These are phyloP conservation scores for Triticum dicoccoides DNA, from an alignment of 176 grass and related monocot species.

Conservation along the genomic window DNA sequence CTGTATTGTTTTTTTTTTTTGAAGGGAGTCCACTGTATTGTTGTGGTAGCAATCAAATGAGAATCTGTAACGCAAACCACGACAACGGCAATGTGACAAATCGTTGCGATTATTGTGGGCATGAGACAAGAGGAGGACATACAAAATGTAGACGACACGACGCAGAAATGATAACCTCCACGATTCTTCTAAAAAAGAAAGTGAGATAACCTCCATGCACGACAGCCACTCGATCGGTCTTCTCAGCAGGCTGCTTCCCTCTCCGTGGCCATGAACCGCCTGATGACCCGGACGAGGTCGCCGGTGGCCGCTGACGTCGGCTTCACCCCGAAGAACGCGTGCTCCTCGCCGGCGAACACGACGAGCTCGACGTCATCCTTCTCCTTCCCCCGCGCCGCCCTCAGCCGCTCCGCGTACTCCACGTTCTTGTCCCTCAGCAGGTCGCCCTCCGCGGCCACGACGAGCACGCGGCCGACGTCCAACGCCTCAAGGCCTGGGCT, in stretches of 20 bases:
- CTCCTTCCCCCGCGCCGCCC: constrained; percentile 23
- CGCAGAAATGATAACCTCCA: not conserved
- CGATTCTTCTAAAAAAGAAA: no score
- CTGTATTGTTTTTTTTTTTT: no score
- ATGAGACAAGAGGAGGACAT: not conserved
- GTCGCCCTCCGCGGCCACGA: constrained; percentile 38
- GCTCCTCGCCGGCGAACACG: no score
- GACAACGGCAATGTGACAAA: no score
- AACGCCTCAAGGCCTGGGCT: not conserved
- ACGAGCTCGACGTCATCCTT: no score
- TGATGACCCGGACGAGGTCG: constrained; percentile 41
- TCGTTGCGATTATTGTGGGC: not conserved
- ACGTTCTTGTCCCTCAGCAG: constrained; percentile 36
- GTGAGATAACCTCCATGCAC: not conserved
- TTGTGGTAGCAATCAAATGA: no score
- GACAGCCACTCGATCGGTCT: not conserved
- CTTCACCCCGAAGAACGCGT: constrained; percentile 6
- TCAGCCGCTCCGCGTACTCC: constrained; percentile 42
- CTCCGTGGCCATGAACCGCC: constrained; percentile 32
- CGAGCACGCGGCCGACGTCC: constrained; percentile 31
- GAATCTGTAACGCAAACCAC: no score
- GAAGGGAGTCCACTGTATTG: no score
- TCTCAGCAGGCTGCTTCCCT: not conserved
- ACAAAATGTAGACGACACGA: not conserved
- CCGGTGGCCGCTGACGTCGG: constrained; percentile 43